Percentiles rank a stretch among this genome's conserved stretches.
Evolutionary conservation across 2,329 filamentous ascomycete genomes (phyloP).

Genomic region (Talaromyces sp.): DNA sequence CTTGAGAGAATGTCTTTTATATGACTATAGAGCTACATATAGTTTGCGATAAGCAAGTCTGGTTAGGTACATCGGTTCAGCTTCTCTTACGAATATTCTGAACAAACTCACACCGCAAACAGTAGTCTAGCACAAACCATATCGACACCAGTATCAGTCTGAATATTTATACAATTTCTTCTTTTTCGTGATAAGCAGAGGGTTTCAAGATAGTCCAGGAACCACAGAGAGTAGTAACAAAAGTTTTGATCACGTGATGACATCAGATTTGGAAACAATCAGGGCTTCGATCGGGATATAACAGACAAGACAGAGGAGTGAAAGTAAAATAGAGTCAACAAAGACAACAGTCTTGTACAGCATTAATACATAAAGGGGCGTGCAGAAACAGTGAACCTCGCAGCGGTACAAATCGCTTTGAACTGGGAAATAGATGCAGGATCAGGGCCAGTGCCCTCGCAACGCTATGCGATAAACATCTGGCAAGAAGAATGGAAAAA

Average conservation of each 20-base stretch:
- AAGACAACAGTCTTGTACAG: constrained; percentile 22
- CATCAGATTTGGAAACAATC: background rate
- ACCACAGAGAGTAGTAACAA: background rate
- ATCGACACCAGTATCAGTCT: background rate
- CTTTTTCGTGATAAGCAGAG: background rate
- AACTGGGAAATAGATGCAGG: constrained; percentile 23
- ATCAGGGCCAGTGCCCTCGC: constrained; percentile 39
- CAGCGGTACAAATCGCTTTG: background rate
- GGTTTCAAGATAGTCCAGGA: background rate
- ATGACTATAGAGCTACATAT: background rate
- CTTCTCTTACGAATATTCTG: background rate
- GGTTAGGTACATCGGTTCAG: background rate
- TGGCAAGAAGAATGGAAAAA: constrained; percentile 6
- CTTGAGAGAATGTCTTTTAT: background rate
- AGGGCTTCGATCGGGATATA: background rate
- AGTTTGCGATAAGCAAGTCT: too few species aligned
- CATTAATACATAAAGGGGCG: constrained; percentile 17
- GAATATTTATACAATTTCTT: constrained; percentile 2
- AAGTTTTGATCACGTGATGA: background rate
- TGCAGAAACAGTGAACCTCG: background rate
- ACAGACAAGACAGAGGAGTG: background rate
- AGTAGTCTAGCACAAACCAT: background rate
- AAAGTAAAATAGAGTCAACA: constrained; percentile 13
- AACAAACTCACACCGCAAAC: background rate
- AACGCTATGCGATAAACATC: constrained; percentile 39